These are phyloP conservation scores for Cochlearia excelsa DNA, from an alignment of 345 rosid species.

Conservation along the genomic window DNA sequence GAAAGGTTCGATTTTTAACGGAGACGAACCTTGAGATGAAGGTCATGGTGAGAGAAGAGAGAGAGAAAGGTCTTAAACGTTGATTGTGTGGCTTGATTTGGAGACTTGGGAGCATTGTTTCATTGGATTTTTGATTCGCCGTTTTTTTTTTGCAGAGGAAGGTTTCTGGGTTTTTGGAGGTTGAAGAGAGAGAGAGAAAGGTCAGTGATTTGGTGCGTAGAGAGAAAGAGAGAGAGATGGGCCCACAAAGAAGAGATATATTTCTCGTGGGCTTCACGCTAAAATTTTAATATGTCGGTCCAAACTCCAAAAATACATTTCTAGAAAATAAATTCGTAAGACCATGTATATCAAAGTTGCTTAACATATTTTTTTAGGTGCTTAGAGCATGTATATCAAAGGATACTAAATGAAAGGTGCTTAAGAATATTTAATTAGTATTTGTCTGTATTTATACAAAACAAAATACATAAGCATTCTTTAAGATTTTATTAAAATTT, in stretches of 20 bases:
- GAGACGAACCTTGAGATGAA: slow-evolving; percentile 35
- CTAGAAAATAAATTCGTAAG: too few relatives aligned
- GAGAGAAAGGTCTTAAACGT: background rate
- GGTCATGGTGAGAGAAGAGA: slow-evolving; percentile 28
- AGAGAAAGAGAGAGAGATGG: background rate
- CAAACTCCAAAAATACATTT: too few relatives aligned
- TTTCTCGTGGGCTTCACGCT: slow-evolving; percentile 32
- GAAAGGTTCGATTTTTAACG: background rate
- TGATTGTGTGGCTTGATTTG: background rate
- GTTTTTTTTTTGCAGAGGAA: background rate
- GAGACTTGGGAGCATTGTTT: slow-evolving; percentile 22
- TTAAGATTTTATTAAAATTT: too few relatives aligned
- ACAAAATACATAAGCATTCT: too few relatives aligned
- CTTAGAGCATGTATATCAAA: too few relatives aligned
- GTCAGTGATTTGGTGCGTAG: background rate
- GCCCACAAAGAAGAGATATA: slow-evolving; percentile 2
- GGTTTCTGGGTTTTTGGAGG: slow-evolving; percentile 29
- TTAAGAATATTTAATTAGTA: too few relatives aligned
- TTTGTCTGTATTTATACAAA: too few relatives aligned
- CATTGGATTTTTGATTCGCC: slow-evolving; percentile 19
- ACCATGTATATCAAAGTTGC: too few relatives aligned
- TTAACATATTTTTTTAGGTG: too few relatives aligned
- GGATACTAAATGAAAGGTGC: too few relatives aligned
- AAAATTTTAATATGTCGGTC: slow-evolving; percentile 8
- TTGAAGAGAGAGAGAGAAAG: background rate